Base-by-base conservation (phyloP, 768 basidiomycete genomes). In the Candolleomyces eurysporus region DNA sequence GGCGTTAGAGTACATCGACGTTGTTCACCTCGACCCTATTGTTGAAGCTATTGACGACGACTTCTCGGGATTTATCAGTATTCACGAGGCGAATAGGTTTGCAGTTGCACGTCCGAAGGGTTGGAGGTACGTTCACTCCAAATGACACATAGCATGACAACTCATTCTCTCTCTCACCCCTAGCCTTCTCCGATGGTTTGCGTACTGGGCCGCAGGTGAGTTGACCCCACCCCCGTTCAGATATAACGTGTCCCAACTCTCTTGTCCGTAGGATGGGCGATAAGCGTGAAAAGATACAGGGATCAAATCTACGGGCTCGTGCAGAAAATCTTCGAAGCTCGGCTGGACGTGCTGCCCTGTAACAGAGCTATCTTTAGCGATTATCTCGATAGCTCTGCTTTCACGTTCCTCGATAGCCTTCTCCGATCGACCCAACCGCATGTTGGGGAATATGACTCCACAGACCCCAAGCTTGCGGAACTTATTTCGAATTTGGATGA, bases 371-470 rank as follows among this genome's bases (percentile, higher is more conserved):
- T 65, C 0, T 71, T 72, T 1, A 72, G 73, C 59, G 73, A 74
- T 57, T 76, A 73, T 58, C 71, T 76, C 14, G 70, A 69, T 40
- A 65, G 70, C 61, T 59, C 67, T 0, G 69, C 67, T 10, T 75
- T 76, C 54, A 71, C 69, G 67, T 60, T 69, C 19, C 67, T 76
- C 32, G 74, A 76, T 48, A 68, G 72, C 16, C 66, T 75, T 4
- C 59, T 76, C 7, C 69, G 73, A 9, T 75, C 73, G 2, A 75
- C 73, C 1, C 68, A 69, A n/a, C 68, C 71, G 7, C 57, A 59
- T 8, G 68, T 69, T 2, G 69, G 67, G 39, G 63, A 66, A 4
- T 71, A 70, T 39, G 61, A 75, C 22, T 58, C 66, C 31, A 56
- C 66, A 16, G 72, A 72, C 49, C 50, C 68, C 5, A 73, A 75